Evolutionary conservation across 2,329 filamentous ascomycete genomes (phyloP).

Genomic region (Colletotrichum sp.): DNA sequence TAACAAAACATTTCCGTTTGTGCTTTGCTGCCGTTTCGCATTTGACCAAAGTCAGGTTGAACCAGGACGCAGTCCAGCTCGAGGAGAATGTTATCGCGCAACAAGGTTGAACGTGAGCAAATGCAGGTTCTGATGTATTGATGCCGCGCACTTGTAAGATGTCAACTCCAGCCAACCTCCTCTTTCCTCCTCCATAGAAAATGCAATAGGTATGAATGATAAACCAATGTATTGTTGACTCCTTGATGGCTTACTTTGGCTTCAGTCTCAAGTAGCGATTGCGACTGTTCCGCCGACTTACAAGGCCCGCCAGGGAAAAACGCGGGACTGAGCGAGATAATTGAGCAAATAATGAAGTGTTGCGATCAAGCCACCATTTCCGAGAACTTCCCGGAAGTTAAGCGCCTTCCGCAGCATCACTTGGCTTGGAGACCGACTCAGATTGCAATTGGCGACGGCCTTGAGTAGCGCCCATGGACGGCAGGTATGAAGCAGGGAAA

Average conservation of each 20-base stretch:
- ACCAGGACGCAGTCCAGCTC: not conserved
- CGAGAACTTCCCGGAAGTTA: not conserved
- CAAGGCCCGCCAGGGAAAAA: not conserved
- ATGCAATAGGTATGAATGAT: not conserved
- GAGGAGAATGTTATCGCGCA: not conserved
- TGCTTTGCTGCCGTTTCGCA: not conserved
- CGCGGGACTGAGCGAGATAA: not conserved
- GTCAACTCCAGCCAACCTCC: fast-evolving
- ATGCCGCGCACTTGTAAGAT: not conserved
- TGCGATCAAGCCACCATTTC: not conserved
- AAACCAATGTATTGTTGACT: fast-evolving
- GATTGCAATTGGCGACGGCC: not conserved
- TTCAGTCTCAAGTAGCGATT: not conserved
- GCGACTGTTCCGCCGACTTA: not conserved
- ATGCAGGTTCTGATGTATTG: fast-evolving
- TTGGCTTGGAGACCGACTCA: not conserved
- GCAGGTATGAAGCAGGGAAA: not conserved
- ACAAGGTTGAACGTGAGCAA: not conserved
- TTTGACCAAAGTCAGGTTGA: not conserved
- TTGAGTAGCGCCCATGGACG: not conserved
- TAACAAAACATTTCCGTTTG: fast-evolving
- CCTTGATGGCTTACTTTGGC: not conserved
- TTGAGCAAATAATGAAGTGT: not conserved
- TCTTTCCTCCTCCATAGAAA: not conserved
- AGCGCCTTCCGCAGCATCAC: not conserved